These are phyloP conservation scores for Piper longum DNA, from an alignment of 164 flowering plant genomes.

Conservation along the genomic window DNA sequence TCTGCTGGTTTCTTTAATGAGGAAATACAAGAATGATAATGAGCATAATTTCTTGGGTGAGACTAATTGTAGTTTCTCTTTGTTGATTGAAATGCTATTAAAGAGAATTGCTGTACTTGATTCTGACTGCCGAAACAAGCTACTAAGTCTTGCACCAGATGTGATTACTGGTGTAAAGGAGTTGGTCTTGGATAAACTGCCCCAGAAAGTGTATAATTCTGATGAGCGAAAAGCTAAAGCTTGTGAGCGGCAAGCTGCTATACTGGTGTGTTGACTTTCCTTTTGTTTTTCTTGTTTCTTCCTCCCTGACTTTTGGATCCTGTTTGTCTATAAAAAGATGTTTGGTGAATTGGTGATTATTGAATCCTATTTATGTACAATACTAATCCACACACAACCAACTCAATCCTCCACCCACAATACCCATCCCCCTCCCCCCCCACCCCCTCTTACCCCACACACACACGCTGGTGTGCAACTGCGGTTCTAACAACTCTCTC, in stretches of 20 bases:
- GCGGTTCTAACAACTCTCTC: not conserved
- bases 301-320: not conserved
- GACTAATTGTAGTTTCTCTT: conserved; percentile 36
- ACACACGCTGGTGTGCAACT: not conserved
- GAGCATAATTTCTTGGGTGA: conserved; percentile 29
- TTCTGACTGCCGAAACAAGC: conserved; percentile 35
- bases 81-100: conserved; percentile 42
- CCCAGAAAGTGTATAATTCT: conserved; percentile 24
- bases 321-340: too few species aligned
- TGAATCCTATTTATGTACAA: too few species aligned
- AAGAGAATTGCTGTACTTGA: conserved; percentile 66
- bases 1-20: conserved; percentile 66
- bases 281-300: not conserved
- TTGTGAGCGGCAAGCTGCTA: conserved; percentile 84
- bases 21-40: conserved; percentile 40
- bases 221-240: conserved; percentile 71
- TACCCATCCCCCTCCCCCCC: too few species aligned
- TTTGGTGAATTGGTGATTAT: too few species aligned
- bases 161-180: conserved; percentile 29
- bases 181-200: conserved; percentile 12
- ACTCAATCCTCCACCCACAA: too few species aligned
- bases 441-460: too few species aligned
- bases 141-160: conserved; percentile 65
- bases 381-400: too few species aligned
- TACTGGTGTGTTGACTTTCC: conserved; percentile 39